A percentile compares a stretch with the other conserved stretches of the same genome.
Evolutionary conservation across 2,329 filamentous ascomycete genomes (phyloP).

Genomic region (Exophiala calicioides): DNA sequence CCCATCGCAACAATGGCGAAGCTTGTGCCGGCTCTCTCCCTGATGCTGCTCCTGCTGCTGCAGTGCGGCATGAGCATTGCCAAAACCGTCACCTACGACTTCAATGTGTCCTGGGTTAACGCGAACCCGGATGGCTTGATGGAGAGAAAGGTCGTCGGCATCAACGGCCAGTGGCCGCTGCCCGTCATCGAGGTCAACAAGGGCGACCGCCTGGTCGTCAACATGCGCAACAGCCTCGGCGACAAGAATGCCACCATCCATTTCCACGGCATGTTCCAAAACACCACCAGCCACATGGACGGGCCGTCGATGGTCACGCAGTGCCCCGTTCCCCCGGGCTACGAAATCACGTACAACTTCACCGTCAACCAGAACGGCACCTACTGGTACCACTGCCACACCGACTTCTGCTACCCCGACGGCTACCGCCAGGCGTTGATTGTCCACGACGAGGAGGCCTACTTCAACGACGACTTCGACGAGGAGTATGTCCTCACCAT

Average conservation of each 20-base stretch:
- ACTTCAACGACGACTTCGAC: slow-evolving; percentile 55
- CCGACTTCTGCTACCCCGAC: slow-evolving; percentile 64
- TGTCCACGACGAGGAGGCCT: slow-evolving; percentile 60
- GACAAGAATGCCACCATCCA: slow-evolving; percentile 69
- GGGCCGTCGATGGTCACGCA: slow-evolving; percentile 68
- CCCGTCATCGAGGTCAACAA: slow-evolving; percentile 72
- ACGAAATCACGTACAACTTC: slow-evolving; percentile 67
- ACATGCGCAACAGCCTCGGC: slow-evolving; percentile 68
- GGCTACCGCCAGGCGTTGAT: slow-evolving; percentile 67
- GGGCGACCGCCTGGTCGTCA: slow-evolving; percentile 69
- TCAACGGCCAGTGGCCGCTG: slow-evolving; percentile 74
- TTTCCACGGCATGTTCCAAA: slow-evolving; percentile 77
- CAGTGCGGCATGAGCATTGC: slow-evolving; percentile 15
- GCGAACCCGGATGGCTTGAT: slow-evolving; percentile 58
- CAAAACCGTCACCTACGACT: slow-evolving; percentile 50
- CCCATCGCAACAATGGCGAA: slow-evolving; percentile 9
- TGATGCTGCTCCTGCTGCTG: slow-evolving; percentile 9
- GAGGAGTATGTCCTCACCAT: slow-evolving; percentile 66
- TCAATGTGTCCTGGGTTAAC: slow-evolving; percentile 56
- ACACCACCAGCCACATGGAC: slow-evolving; percentile 74
- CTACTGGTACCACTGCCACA: slow-evolving; percentile 69
- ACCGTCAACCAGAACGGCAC: slow-evolving; percentile 58
- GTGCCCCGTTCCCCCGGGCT: slow-evolving; percentile 65
- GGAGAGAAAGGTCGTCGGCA: slow-evolving; percentile 61
- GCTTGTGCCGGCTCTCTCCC: slow-evolving; percentile 3